Evolutionary conservation across 2,329 filamentous ascomycete genomes (phyloP).

Genomic region (Penicillium sp.): DNA sequence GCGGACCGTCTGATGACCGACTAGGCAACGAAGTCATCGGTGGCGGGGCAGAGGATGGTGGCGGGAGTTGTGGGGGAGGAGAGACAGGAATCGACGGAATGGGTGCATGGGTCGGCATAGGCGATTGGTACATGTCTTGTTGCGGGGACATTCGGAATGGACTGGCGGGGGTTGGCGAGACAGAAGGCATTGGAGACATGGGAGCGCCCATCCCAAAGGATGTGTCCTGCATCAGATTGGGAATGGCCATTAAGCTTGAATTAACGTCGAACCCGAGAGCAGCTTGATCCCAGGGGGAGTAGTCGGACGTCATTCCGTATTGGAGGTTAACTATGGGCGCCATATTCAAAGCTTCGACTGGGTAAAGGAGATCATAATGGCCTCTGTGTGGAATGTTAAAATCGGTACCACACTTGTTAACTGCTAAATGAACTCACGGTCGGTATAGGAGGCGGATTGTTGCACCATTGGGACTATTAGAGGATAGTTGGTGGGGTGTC

Average conservation of each 20-base stretch:
- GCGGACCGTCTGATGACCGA: slow-evolving; percentile 39
- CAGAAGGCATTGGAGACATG: slow-evolving; percentile 29
- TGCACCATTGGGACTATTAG: slow-evolving; percentile 50
- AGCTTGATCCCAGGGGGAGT: slow-evolving; percentile 38
- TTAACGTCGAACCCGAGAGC: slow-evolving; percentile 43
- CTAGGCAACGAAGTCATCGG: slow-evolving; percentile 37
- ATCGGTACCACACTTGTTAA: neutral
- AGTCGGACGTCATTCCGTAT: slow-evolving; percentile 42
- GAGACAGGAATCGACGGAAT: slow-evolving; percentile 28
- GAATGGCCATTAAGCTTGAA: slow-evolving; percentile 43
- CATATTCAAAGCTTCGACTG: slow-evolving; percentile 50
- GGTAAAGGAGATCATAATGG: slow-evolving; percentile 94
- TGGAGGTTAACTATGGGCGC: slow-evolving; percentile 44
- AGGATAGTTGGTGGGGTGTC: slow-evolving; percentile 51
- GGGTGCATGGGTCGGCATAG: slow-evolving; percentile 28
- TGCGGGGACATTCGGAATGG: slow-evolving; percentile 34
- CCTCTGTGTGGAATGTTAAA: slow-evolving; percentile 52
- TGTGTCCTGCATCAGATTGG: slow-evolving; percentile 41
- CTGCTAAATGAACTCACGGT: slow-evolving; percentile 52
- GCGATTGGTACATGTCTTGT: slow-evolving; percentile 38
- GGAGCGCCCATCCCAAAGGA: slow-evolving; percentile 29
- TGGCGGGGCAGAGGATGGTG: slow-evolving; percentile 27
- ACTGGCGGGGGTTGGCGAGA: slow-evolving; percentile 33
- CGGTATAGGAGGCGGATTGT: slow-evolving; percentile 68
- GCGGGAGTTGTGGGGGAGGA: slow-evolving; percentile 27